Conservation (phyloP, 2,329 filamentous ascomycete genomes). For the Alternaria consortialis region DNA sequence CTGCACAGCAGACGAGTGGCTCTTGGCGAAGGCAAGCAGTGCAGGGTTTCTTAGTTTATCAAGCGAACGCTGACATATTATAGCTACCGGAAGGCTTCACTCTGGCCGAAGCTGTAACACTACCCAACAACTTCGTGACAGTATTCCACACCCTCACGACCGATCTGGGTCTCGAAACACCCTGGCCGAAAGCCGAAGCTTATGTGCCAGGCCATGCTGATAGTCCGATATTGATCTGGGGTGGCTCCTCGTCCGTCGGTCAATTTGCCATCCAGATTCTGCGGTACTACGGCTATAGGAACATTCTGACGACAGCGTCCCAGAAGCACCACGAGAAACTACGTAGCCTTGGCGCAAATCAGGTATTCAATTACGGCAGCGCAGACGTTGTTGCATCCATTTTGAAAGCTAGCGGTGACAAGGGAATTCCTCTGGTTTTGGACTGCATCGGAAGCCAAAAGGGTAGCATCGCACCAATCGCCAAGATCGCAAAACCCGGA, state of each 20-base stretch:
- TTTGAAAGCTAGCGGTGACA: slow-evolving; percentile 15
- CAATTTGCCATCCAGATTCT: slow-evolving; percentile 56
- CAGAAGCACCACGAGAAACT: slow-evolving; percentile 52
- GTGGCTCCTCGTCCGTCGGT: slow-evolving; percentile 56
- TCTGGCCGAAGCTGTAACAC: slow-evolving; percentile 60
- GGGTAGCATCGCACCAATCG: slow-evolving; percentile 51
- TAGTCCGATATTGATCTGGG: slow-evolving; percentile 54
- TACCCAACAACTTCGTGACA: slow-evolving; percentile 67
- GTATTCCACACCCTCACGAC: slow-evolving; percentile 64
- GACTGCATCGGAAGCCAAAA: slow-evolving; percentile 48
- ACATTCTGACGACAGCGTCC: slow-evolving; percentile 53
- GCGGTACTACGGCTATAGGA: slow-evolving; percentile 51
- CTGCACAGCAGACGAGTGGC: slow-evolving; percentile 61
- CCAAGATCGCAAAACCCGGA: slow-evolving; percentile 58
- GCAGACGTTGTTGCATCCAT: slow-evolving; percentile 44
- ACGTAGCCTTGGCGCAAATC: slow-evolving; percentile 48
- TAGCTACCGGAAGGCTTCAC: slow-evolving; percentile 55
- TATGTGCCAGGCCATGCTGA: slow-evolving; percentile 49
- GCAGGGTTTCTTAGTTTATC: rapidly evolving
- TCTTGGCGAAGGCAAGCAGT: slow-evolving; percentile 43
- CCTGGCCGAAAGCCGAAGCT: slow-evolving; percentile 63
- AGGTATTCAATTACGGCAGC: slow-evolving; percentile 54
- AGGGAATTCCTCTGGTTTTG: slow-evolving; percentile 38
- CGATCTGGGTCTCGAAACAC: slow-evolving; percentile 64
- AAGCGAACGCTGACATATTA: slow-evolving; percentile 11